phyloP scores from a whole-genome alignment of 1,139 yeast genomes.

The Diutina rugosa region DNA sequence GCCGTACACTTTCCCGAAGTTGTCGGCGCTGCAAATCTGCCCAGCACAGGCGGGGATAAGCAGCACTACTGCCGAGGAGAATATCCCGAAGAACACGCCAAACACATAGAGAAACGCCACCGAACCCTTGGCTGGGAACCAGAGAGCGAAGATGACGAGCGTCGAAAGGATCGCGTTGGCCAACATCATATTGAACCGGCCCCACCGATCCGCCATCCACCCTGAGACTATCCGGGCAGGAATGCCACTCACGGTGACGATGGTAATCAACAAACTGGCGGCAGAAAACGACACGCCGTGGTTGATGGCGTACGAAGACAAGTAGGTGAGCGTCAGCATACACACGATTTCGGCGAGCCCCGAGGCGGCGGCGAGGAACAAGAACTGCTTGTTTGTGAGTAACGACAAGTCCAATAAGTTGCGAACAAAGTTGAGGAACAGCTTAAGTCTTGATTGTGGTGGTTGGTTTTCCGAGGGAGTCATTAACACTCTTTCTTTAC shows the following conservation, averaged over 20 bases:
- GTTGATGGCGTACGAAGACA: slow-evolving; percentile 4
- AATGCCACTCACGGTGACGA: slow-evolving; percentile 33
- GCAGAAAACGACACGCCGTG: slow-evolving; percentile 2
- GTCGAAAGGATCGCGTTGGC: slow-evolving; percentile 23
- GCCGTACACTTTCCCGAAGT: slow-evolving; percentile 61
- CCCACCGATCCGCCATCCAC: slow-evolving; percentile 31
- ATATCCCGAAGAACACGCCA: slow-evolving; percentile 16
- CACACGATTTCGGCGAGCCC: slow-evolving; percentile 36
- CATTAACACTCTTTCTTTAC: slow-evolving; percentile 2
- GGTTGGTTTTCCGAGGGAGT: background rate
- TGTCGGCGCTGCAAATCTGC: slow-evolving; percentile 51
- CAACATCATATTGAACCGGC: slow-evolving; percentile 41
- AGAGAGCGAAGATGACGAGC: slow-evolving; percentile 26
- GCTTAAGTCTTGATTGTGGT: background rate
- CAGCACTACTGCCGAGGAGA: slow-evolving; percentile 18
- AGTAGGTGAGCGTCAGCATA: slow-evolving; percentile 18
- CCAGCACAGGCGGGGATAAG: slow-evolving; percentile 22
- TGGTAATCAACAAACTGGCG: slow-evolving; percentile 16
- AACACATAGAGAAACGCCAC: slow-evolving; percentile 12
- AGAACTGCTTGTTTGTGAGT: slow-evolving; percentile 25
- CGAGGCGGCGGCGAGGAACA: slow-evolving; percentile 27
- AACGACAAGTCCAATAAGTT: slow-evolving; percentile 27
- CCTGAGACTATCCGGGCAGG: slow-evolving; percentile 37
- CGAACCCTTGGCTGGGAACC: slow-evolving; percentile 26
- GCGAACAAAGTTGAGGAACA: slow-evolving; percentile 7